Conservation (phyloP, 805 yeast species). For the Candida broadrunensis region DNA sequence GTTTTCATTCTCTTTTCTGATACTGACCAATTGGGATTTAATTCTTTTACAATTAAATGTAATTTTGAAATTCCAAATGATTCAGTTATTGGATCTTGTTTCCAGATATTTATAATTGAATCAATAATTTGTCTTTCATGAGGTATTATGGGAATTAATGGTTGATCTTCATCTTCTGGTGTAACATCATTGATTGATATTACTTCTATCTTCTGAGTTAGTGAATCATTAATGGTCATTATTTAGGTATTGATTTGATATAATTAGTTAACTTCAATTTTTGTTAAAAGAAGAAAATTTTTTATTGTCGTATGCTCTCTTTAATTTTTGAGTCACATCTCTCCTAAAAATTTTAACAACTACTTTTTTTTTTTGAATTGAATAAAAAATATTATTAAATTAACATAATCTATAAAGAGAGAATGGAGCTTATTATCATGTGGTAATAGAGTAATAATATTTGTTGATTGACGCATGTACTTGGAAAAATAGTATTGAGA, state of each 20-base stretch:
- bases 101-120: conserved; percentile 65
- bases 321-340: too few species aligned
- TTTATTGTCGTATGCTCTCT: not conserved
- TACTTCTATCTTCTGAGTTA: conserved; percentile 25
- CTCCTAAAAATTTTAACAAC: too few species aligned
- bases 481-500: too few species aligned
- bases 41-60: conserved; percentile 45
- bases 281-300: not conserved
- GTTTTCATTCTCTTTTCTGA: conserved; percentile 56
- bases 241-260: too few species aligned
- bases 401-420: too few species aligned
- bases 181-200: conserved; percentile 33
- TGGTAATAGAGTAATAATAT: too few species aligned
- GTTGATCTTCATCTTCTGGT: conserved; percentile 9
- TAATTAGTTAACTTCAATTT: too few species aligned
- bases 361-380: too few species aligned
- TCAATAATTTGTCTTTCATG: conserved; percentile 57
- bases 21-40: conserved; percentile 61
- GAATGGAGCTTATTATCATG: too few species aligned
- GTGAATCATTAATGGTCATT: not conserved
- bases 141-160: conserved; percentile 37
- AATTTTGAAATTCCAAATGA: conserved; percentile 53
- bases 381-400: too few species aligned
- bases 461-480: too few species aligned
- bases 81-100: conserved; percentile 61